Conservation (phyloP, 2,329 filamentous ascomycete genomes). For the Westerdykella sp. region DNA sequence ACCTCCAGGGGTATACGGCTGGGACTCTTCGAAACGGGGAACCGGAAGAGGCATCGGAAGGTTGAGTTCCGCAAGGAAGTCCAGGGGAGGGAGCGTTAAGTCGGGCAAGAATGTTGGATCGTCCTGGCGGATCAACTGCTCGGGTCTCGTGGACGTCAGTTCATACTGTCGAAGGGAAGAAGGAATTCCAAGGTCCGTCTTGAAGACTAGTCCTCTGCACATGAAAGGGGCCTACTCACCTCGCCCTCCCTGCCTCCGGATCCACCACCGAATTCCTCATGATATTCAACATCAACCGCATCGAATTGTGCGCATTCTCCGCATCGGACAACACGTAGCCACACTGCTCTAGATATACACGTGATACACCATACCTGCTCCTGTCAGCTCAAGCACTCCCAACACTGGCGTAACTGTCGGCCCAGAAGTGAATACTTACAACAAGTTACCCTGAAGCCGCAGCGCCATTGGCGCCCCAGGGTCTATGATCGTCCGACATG, state of each 20-base stretch:
- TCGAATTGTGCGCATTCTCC: constrained; percentile 65
- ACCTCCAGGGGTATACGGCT: constrained; percentile 34
- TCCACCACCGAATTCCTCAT: constrained; percentile 59
- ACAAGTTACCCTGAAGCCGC: constrained; percentile 79
- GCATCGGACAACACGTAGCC: constrained; percentile 77
- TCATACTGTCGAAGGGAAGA: constrained; percentile 1
- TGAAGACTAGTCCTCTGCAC: neutral
- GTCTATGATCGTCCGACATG: constrained; percentile 80
- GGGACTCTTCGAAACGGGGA: constrained; percentile 30
- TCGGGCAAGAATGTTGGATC: constrained; percentile 75
- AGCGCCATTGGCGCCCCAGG: constrained; percentile 84
- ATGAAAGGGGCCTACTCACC: constrained; percentile 48
- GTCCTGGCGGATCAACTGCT: constrained; percentile 71
- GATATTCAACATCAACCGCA: constrained; percentile 60
- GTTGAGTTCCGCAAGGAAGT: constrained; percentile 46
- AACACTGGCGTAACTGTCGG: neutral
- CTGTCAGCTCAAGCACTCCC: constrained; percentile 7
- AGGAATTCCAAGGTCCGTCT: neutral
- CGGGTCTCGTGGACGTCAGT: constrained; percentile 49
- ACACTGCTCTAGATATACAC: constrained; percentile 83
- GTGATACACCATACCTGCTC: constrained; percentile 59
- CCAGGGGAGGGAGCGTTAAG: constrained; percentile 54
- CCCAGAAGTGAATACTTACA: constrained; percentile 45
- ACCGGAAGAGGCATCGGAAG: constrained; percentile 31
- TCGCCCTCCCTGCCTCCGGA: constrained; percentile 62